Evolutionary conservation across 805 yeast species (phyloP).

Genomic region (Schwanniomyces vanrijiae): DNA sequence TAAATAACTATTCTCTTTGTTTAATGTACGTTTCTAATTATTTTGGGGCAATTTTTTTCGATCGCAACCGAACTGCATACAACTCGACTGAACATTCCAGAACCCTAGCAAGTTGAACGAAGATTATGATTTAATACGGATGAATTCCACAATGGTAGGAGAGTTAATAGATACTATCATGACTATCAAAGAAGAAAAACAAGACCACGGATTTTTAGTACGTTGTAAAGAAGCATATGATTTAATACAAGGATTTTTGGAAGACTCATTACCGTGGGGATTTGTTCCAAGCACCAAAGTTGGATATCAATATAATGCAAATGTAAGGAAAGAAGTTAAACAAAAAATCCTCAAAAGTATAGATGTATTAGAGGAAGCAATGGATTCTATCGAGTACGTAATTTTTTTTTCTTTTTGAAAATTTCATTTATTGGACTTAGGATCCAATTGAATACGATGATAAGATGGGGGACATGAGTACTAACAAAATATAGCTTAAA

Average conservation of each 20-base stretch:
- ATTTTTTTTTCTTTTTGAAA: background rate
- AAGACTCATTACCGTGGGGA: constrained; percentile 28
- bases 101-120: constrained; percentile 1
- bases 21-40: background rate
- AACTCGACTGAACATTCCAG: background rate
- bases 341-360: constrained; percentile 26
- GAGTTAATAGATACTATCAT: background rate
- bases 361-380: constrained; percentile 25
- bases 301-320: constrained; percentile 19
- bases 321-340: constrained; percentile 24
- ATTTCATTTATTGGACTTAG: too few species aligned
- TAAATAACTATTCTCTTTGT: constrained; percentile 10
- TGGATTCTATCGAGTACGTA: constrained; percentile 34
- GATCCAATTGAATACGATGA: too few species aligned
- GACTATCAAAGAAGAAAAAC: background rate
- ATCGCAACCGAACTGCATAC: background rate
- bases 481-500: constrained; percentile 20
- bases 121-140: background rate
- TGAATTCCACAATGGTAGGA: background rate
- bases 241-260: constrained; percentile 29
- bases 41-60: background rate
- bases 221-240: constrained; percentile 33
- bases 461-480: background rate
- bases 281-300: constrained; percentile 15
- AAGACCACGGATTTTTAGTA: constrained; percentile 8